Base-by-base conservation (phyloP, 192 early-diverging fungal genomes). In the Phlyctochytrium bullatum region DNA sequence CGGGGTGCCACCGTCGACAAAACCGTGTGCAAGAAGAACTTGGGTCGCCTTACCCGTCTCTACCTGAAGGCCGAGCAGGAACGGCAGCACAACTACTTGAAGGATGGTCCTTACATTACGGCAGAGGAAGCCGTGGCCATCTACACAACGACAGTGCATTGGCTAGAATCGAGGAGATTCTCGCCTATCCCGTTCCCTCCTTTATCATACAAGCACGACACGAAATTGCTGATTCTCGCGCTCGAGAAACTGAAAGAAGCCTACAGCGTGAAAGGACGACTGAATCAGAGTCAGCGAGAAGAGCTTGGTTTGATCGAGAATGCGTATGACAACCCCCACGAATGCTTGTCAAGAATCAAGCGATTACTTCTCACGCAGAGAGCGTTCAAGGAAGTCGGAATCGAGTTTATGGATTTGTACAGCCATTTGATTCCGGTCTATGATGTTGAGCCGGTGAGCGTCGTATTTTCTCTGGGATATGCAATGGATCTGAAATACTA, bases 61-160 rank as follows among this genome's bases (percentile, higher is more conserved):
- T 99, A 93, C 92, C 83, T 99, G 57, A 98, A 98, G 84, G 92
- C 96, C 2, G 97, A 99, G 77, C 97, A 99, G 78, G 97, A 99
- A 73, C 91, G 97, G 25, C 97, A 99, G 81, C 92, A 97, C 83
- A 96, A 94, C 76, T 99, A 99, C 79, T 83, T 98, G 58, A 98
- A 98, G 76, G 97, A 98, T 78, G 97, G 97, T 35, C 97, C 97
- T 10, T 99, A 99, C 73, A 90, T 99, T 50, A 91, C 93, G 40
- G 91, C 93, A 23, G 97, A 97, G 75, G 97, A 98, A 68, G 97
- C 93, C 36, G 96, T 99, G 51, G 95, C 95, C 34, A 98, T 99
- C 61, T 98, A 98, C 68, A 94, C 94, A 1, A 90, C 94, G 1
- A 95, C 94, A 14, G 97, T 97, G 33, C 95, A 99, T 71, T 99